A percentile compares a stretch with the other conserved stretches of the same genome.
These are phyloP conservation scores for Phaeosphaeria sp. DNA, from an alignment of 2,329 filamentous ascomycete species.

Conservation along the genomic window DNA sequence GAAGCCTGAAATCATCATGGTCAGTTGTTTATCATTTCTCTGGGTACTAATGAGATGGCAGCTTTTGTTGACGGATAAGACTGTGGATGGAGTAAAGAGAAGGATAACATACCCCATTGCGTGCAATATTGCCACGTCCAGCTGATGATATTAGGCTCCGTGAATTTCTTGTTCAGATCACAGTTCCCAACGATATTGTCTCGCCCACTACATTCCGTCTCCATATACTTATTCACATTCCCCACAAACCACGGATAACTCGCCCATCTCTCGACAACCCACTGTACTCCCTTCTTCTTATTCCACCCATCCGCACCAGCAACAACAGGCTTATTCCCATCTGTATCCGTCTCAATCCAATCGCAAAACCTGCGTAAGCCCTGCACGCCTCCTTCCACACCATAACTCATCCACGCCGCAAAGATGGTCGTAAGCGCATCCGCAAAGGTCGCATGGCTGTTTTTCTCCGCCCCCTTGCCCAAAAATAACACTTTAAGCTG, in stretches of 20 bases:
- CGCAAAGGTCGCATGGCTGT: slow-evolving; percentile 56
- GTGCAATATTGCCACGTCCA: slow-evolving; percentile 63
- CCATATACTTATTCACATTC: slow-evolving; percentile 49
- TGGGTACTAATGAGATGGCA: background rate
- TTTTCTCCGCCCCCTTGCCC: slow-evolving; percentile 52
- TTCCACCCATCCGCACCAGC: slow-evolving; percentile 53
- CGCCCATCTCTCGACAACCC: slow-evolving; percentile 51
- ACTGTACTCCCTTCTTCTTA: slow-evolving; percentile 48
- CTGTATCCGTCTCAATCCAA: slow-evolving; percentile 53
- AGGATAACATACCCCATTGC: slow-evolving; percentile 51
- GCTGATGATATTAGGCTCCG: slow-evolving; percentile 48
- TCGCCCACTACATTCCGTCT: slow-evolving; percentile 50
- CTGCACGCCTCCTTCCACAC: slow-evolving; percentile 44
- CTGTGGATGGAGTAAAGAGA: too few relatives aligned
- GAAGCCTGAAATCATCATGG: slow-evolving; percentile 41
- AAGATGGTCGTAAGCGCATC: slow-evolving; percentile 51
- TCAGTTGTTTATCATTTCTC: background rate
- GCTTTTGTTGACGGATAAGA: too few relatives aligned
- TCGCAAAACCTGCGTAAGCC: slow-evolving; percentile 55
- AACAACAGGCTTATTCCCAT: slow-evolving; percentile 33
- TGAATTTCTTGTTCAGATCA: slow-evolving; percentile 43
- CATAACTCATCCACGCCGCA: slow-evolving; percentile 53
- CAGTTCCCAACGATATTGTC: slow-evolving; percentile 41
- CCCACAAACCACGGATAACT: slow-evolving; percentile 47
- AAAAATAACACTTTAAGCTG: slow-evolving; percentile 58